These are phyloP conservation scores for Aspergillus flavus DNA, from an alignment of 2,329 filamentous ascomycete species.

Conservation along the genomic window DNA sequence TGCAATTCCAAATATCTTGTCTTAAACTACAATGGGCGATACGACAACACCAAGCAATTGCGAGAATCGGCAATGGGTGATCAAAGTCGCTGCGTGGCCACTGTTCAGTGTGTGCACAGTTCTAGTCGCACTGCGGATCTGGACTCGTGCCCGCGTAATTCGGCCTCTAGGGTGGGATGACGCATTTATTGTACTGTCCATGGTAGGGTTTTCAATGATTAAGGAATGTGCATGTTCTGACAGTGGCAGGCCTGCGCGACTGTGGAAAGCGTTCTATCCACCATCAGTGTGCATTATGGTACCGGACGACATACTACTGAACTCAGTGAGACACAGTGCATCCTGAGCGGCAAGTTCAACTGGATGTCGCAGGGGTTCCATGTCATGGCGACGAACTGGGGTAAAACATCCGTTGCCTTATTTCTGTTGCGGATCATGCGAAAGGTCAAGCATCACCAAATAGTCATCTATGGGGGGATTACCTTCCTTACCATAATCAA, in stretches of 20 bases:
- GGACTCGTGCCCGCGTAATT: slow-evolving; percentile 11
- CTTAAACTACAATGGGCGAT: neutral
- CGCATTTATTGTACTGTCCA: slow-evolving; percentile 11
- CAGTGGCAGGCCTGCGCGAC: slow-evolving; percentile 4
- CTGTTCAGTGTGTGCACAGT: slow-evolving; percentile 8
- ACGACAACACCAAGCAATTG: neutral
- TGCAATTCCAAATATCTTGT: neutral
- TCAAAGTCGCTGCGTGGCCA: slow-evolving; percentile 16
- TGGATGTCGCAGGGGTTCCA: slow-evolving; percentile 17
- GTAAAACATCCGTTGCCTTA: slow-evolving; percentile 17
- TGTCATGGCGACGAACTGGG: slow-evolving; percentile 19
- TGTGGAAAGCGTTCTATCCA: slow-evolving; percentile 10
- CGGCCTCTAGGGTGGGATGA: slow-evolving; percentile 17
- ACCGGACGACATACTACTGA: slow-evolving; percentile 12
- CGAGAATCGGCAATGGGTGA: slow-evolving; percentile 12
- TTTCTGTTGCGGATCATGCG: slow-evolving; percentile 18
- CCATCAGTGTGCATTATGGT: slow-evolving; percentile 6
- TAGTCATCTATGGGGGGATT: slow-evolving; percentile 10
- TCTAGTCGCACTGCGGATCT: slow-evolving; percentile 6
- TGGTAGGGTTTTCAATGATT: neutral
- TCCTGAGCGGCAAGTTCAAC: slow-evolving; percentile 12
- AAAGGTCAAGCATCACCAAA: slow-evolving; percentile 12
- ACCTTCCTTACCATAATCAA: slow-evolving; percentile 9
- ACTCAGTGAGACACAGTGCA: neutral
- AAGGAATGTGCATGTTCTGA: neutral